Evolutionary conservation across 108 stramenopile species (phyloP), one percentile per base, ranked within the genome.

Genomic region (Cyclotella sp.): DNA sequence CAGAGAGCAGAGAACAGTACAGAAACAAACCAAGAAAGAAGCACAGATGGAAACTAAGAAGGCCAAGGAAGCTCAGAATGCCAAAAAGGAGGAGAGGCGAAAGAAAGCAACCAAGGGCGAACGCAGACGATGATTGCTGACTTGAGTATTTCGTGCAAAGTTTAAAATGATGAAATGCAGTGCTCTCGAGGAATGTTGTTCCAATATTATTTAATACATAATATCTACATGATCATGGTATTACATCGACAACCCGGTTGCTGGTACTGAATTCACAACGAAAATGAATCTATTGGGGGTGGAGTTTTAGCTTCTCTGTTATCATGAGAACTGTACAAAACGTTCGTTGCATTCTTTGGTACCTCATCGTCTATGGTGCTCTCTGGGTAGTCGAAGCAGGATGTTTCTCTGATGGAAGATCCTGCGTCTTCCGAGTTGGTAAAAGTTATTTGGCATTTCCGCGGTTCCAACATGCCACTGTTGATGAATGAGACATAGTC

Each of bases 1-100:
- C 14, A 45, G 76, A 73, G 70, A 86, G 58, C 63, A 34, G 18
- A 70, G 64, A 60, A 66, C 81, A 15, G 41, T 22, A 22, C 27
- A 44, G 16, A 46, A 14, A 28, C 77, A 77, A 40, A 77, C 77
- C 22, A 82, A 82, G 30, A 34, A 53, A 28, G 76, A 82, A 4
- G 76, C 76, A 52, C 51, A 67, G 70, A 30, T 54, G 60, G 58
- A 63, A 68, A 72, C 85, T n/a, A n/a, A 75, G 21, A 71, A 84
- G 53, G 77, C 72, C 28, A 75, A 66, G 30, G 79, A 68, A n/a
- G n/a, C n/a, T n/a, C n/a, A n/a, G n/a, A n/a, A n/a, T n/a, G n/a
- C n/a, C n/a, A n/a, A n/a, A n/a, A 90, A 89, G 34, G 94, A 92
- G 76, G 89, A 84, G 63, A 78, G 86, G 68, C 86, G 89, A 64